Base-by-base conservation (phyloP, 1,284 basidiomycete genomes). In the Ceratobasidium sp. region DNA sequence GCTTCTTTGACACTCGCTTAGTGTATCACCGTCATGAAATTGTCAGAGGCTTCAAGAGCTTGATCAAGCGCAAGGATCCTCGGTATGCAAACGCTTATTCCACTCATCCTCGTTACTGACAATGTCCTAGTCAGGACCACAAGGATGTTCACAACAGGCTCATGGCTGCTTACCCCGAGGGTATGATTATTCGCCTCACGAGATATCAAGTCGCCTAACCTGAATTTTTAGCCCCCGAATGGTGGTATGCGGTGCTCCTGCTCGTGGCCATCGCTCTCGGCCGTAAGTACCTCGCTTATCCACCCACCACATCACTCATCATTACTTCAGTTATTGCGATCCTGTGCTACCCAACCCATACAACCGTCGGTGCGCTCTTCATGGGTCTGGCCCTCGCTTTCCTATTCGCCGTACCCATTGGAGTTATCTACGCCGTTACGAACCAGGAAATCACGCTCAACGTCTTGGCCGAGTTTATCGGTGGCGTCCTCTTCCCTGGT, bases 11-110 rank as follows among this genome's bases (percentile, higher is more conserved):
- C 17, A 40, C 8, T 40, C 17, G 38, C 17, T 40, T 49, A 56
- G 54, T 82, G 3, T 81, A 79, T 73, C 79, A 82, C 74, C 76
- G 81, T 1, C 76, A 76, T 25, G 79, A 81, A 55, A 78, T 82
- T 64, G 56, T 67, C 1, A 71, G 73, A 27, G 78, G 80, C 7
- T 78, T 81, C 75, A 74, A 72, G 43, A 73, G 72, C 43, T 71
- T 76, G 15, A 73, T 75, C 55, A 72, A 67, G 25, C 71, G 75
- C n/a, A 58, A 71, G 47, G 72, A 72, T 8, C 54, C 54, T 22
- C 54, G 54, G 54, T 56, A 38, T 6, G 27, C 7, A 8, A 40
- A 31, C 10, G n/a, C 3, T 35, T 15, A 22, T 4, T 56, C 32
- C 7, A n/a, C 20, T 17, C 20, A n/a, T n/a, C 4, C 20, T 15